phyloP scores from a whole-genome alignment of 1,284 basidiomycete genomes.

The Puccinia triticina region DNA sequence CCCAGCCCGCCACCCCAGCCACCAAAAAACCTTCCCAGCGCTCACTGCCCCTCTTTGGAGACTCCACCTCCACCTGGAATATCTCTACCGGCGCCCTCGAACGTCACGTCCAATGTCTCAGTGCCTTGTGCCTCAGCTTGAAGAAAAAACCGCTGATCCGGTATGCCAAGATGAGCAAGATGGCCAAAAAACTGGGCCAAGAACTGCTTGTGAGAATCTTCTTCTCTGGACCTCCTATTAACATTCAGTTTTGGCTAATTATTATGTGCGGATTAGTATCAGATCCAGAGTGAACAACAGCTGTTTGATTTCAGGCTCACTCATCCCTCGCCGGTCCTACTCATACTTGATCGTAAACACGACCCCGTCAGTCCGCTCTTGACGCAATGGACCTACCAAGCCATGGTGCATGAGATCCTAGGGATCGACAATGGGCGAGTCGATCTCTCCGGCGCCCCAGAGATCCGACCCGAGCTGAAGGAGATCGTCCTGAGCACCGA shows the following conservation, averaged over 20 bases:
- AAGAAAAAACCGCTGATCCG: conserved; percentile 92
- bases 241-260: too few relatives aligned
- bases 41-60: conserved; percentile 63
- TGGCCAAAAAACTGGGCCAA: conserved; percentile 84
- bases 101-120: conserved; percentile 77
- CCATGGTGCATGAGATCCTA: conserved; percentile 96
- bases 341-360: conserved; percentile 80
- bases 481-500: conserved; percentile 91
- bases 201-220: conserved; percentile 74
- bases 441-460: conserved; percentile 79
- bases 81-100: conserved; percentile 71
- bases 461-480: conserved; percentile 82
- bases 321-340: conserved; percentile 64
- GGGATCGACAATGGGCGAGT: conserved; percentile 94
- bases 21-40: conserved; percentile 71
- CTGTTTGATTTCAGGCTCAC: conserved; percentile 66
- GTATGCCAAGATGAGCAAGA: conserved; percentile 88
- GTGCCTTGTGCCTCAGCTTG: conserved; percentile 83
- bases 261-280: conserved; percentile 55
- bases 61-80: conserved; percentile 54
- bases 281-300: conserved; percentile 62
- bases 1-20: conserved; percentile 52
- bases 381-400: conserved; percentile 99
- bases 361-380: conserved; percentile 98
- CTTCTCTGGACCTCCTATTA: conserved; percentile 62